phyloP scores from a whole-genome alignment of 163 green algal genomes.

The Trebouxiophyceae sp. region DNA sequence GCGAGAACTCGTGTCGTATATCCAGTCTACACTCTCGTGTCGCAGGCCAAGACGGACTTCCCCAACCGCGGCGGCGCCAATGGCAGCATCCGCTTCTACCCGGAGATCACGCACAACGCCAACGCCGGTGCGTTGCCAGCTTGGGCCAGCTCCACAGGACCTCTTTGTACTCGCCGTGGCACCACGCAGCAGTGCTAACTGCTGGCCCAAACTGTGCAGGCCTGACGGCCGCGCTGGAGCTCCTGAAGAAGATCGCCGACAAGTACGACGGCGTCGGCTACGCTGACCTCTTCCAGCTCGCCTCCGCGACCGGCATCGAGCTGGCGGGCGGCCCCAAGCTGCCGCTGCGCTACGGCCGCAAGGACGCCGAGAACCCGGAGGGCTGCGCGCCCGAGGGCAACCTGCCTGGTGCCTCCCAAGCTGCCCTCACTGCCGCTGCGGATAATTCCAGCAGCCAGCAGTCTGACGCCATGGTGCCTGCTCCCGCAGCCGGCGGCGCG shows the following conservation, averaged over 20 bases:
- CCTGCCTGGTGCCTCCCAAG: conserved; percentile 67
- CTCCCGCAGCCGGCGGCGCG: conserved; percentile 41
- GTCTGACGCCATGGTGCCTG: conserved; percentile 64
- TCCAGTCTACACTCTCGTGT: too few species aligned
- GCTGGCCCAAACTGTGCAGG: conserved; percentile 28
- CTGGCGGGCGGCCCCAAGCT: conserved; percentile 78
- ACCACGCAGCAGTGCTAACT: not conserved
- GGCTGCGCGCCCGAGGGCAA: conserved; percentile 60
- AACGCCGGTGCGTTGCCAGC: conserved; percentile 58
- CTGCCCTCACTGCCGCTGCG: too few species aligned
- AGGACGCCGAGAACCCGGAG: conserved; percentile 49
- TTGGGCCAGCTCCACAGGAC: too few species aligned
- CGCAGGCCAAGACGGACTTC: conserved; percentile 47
- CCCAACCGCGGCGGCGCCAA: conserved; percentile 78
- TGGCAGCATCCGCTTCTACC: conserved; percentile 74
- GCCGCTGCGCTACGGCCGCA: conserved; percentile 78
- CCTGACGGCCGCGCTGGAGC: conserved; percentile 48
- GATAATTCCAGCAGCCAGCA: conserved; percentile 36
- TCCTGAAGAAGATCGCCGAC: conserved; percentile 69
- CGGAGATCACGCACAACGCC: conserved; percentile 65
- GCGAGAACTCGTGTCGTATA: too few species aligned
- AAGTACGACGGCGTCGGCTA: conserved; percentile 68
- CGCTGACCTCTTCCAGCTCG: conserved; percentile 83
- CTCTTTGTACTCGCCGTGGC: not conserved
- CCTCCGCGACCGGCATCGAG: conserved; percentile 64